These are phyloP conservation scores for Cryoendolithus antarcticus DNA, from an alignment of 2,329 filamentous ascomycete genomes.

Conservation along the genomic window DNA sequence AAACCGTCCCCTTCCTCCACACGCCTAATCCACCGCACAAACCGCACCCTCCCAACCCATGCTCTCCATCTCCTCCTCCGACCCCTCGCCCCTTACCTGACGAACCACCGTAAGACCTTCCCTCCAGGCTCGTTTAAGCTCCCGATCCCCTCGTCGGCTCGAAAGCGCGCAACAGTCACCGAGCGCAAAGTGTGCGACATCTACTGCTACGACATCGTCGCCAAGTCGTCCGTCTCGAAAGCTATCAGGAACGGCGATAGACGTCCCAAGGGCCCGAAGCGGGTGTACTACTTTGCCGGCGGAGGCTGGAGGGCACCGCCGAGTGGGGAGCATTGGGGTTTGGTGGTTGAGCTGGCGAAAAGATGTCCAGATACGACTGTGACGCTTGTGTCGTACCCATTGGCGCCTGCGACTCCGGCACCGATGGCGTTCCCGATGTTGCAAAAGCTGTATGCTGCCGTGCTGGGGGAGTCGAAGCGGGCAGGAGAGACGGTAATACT, in stretches of 20 bases:
- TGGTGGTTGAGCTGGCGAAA: constrained; percentile 34
- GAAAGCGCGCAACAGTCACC: constrained; percentile 22
- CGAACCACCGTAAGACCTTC: constrained; percentile 18
- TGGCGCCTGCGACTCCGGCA: constrained; percentile 43
- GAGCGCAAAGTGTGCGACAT: constrained; percentile 32
- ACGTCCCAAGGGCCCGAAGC: constrained; percentile 9
- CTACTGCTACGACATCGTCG: constrained; percentile 33
- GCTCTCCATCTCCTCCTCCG: constrained; percentile 27
- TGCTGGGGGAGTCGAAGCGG: constrained; percentile 29
- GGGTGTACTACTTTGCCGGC: constrained; percentile 44
- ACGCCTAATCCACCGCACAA: constrained; percentile 24
- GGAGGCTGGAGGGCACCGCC: constrained; percentile 45
- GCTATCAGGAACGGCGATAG: constrained; percentile 6
- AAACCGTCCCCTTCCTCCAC: constrained; percentile 13
- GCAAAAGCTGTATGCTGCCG: constrained; percentile 30
- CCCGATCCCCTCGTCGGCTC: constrained; percentile 23
- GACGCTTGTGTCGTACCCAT: constrained; percentile 40
- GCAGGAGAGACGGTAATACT: constrained; percentile 35
- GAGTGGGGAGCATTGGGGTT: constrained; percentile 39
- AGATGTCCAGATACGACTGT: constrained; percentile 28
- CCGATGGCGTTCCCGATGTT: constrained; percentile 37
- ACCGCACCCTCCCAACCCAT: constrained; percentile 24
- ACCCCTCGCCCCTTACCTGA: constrained; percentile 25
- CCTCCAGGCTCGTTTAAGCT: constrained; percentile 31
- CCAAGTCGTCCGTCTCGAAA: constrained; percentile 8